Percentiles rank a stretch among this genome's conserved stretches.
phyloP scores from a whole-genome alignment of 768 basidiomycete species.

The Cystofilobasidium bisporidii region DNA sequence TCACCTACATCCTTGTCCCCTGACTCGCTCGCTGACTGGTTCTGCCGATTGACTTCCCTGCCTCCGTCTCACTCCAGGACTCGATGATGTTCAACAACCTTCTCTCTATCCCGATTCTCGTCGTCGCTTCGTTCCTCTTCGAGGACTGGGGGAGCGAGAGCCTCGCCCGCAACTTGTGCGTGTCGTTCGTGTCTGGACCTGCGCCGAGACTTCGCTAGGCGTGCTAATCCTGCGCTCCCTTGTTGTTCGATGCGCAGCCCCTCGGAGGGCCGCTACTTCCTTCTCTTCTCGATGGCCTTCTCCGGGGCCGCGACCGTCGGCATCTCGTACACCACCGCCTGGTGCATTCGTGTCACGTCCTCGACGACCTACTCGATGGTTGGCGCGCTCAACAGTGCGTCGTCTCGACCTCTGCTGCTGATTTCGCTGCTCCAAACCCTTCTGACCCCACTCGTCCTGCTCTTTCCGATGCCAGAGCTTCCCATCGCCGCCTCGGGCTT shows the following conservation, averaged over 20 bases:
- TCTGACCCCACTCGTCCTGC: not conserved
- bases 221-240: conserved; percentile 12
- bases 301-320: conserved; percentile 97
- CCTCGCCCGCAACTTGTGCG: conserved; percentile 78
- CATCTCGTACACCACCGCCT: conserved; percentile 96
- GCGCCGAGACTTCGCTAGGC: not conserved
- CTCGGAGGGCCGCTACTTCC: conserved; percentile 59
- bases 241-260: conserved; percentile 51
- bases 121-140: conserved; percentile 65
- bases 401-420: not conserved
- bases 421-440: not conserved
- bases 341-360: conserved; percentile 91
- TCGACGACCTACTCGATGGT: conserved; percentile 87
- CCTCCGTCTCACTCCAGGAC: not conserved
- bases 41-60: too few relatives aligned
- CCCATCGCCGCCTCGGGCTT: conserved; percentile 98
- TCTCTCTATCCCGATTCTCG: conserved; percentile 81
- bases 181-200: conserved; percentile 12
- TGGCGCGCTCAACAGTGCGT: conserved; percentile 38
- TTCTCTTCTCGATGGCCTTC: conserved; percentile 81
- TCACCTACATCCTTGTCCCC: too few relatives aligned
- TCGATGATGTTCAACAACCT: conserved; percentile 69
- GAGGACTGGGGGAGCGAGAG: conserved; percentile 84
- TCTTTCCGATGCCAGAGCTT: conserved; percentile 40
- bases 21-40: too few relatives aligned